Evolutionary conservation across 176 grass and related monocot species (phyloP), one percentile per base, ranked within the genome.

Genomic region (Juncus effusus): DNA sequence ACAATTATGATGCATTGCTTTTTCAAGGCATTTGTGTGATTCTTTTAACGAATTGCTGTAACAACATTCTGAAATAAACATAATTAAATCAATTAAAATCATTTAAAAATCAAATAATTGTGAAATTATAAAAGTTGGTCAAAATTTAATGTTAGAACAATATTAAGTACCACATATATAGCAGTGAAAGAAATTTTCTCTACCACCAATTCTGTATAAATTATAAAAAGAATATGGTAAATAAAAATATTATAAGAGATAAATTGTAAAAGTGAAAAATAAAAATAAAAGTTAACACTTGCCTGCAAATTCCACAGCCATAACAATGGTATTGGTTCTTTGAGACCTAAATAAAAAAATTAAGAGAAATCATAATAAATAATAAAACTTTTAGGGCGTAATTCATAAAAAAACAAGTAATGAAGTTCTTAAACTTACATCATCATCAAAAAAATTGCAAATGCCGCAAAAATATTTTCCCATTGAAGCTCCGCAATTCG

Each of bases 1-100:
- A 58, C 91, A 96, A 49, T 96, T 85, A 42, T 88, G 84, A 65
- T 96, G 84, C 87, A 90, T 96, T 85, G 91, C 91, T 76, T 85
- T 73, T 76, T 96, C 81, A 1, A 90, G 36, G 40, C 91, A 90
- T 16, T 10, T 77, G 64, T 90, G 91, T 40, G 87, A 88, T 45
- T 96, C 79, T 70, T 83, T 85, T 67, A 96, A 42, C 3, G 70
- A 59, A 58, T 73, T 96, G 39, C 79, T 75, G 41, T 91, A 83
- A 72, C 91, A 96, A 75, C 91, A 96, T 7, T 79, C 84, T 96
- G 59, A n/a, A 16, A 78, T 38, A 6, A 3, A 63, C 51, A 69
- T 44, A 65, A 50, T 40, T 4, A 2, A 13, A 19, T 7, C 1
- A 62, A 5, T 61, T 40, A 64, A n/a, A 5, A 57, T 60, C 41